Base-by-base conservation (phyloP, 2,329 filamentous ascomycete genomes). In the Colletotrichum sp. region DNA sequence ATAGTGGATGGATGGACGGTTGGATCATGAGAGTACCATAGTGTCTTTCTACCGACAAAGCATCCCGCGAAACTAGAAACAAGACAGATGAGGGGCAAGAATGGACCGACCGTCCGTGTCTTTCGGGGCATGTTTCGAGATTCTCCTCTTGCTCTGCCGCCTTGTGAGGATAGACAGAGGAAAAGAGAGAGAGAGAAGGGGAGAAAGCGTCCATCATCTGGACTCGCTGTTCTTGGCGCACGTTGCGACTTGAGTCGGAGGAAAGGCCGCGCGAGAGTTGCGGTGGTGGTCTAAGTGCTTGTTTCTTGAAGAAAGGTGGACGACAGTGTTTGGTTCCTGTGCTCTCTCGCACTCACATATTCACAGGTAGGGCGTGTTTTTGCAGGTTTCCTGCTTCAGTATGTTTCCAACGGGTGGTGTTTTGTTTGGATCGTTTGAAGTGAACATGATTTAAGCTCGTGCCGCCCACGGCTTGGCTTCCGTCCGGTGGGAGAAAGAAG, bases 171-270 rank as follows among this genome's bases (percentile, higher is more conserved):
- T 1, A 18, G 8, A 43, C 2, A 2, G 38, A n/a, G 38, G 16
- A 18, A 38, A 8, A 38, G 36, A 38, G 38, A 36, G 38, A 48
- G 43, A 48, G 43, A 48, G 15, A 48, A 48, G n/a, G 43, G 43
- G 58, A 61, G 28, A 61, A 61, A 61, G n/a, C 55, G 32, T 18
- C 73, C 70, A 66, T 76, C 73, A 73, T 76, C 73, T 73, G 64
- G 65, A 73, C 21, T 76, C 73, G 69, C 38, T 30, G 18, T 69
- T 55, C 73, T 75, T 75, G 73, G 70, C 70, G 64, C 70, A 76
- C 73, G 73, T 73, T 73, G 73, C 58, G 58, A 76, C 56, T 71
- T 71, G 67, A 66, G 61, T 66, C 28, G 72, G 61, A 60, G 61
- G 12, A 55, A 65, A 34, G 64, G 71, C 69, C 21, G 56, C 16